A percentile compares a stretch with the other conserved stretches of the same genome.
Evolutionary conservation across 163 green algal species (phyloP).

Genomic region (Trebouxiophyceae sp.): DNA sequence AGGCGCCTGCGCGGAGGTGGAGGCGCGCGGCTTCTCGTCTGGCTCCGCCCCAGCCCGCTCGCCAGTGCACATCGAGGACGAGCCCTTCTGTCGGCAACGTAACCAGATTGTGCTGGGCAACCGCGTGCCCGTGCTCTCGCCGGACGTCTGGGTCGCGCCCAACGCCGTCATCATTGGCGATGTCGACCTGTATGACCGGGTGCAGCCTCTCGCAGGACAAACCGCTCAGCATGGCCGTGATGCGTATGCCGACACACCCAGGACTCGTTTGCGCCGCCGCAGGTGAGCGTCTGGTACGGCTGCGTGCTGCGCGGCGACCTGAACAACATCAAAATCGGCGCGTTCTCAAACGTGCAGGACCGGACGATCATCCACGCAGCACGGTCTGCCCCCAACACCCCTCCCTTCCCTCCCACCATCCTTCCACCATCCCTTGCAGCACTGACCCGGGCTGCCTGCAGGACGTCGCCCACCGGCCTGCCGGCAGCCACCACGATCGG

Average conservation of each 20-base stretch:
- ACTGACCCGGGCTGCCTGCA: conserved; percentile 21
- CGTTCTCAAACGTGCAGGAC: conserved; percentile 74
- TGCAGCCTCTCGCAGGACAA: too few relatives aligned
- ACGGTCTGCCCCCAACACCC: conserved; percentile 33
- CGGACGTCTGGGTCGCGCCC: conserved; percentile 81
- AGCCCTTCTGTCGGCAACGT: conserved; percentile 64
- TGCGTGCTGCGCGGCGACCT: conserved; percentile 90
- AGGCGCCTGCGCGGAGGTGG: too few relatives aligned
- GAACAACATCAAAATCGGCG: conserved; percentile 80
- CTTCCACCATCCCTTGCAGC: neutral
- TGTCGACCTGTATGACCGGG: conserved; percentile 86
- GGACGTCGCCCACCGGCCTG: conserved; percentile 80
- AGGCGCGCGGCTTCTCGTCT: too few relatives aligned
- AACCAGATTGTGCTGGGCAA: conserved; percentile 73
- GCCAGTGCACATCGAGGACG: conserved; percentile 30
- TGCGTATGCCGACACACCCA: too few relatives aligned
- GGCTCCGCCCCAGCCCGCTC: neutral
- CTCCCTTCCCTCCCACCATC: neutral
- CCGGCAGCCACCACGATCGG: conserved; percentile 80
- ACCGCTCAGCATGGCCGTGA: too few relatives aligned
- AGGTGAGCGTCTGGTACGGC: conserved; percentile 90
- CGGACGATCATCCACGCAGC: conserved; percentile 85
- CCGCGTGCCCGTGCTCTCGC: conserved; percentile 56
- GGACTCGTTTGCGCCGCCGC: too few relatives aligned
- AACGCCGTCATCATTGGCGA: conserved; percentile 88